Evolutionary conservation across 75 land plant genomes (phyloP), one percentile per base, ranked within the genome.

Genomic region (Ceratopteris richardii): DNA sequence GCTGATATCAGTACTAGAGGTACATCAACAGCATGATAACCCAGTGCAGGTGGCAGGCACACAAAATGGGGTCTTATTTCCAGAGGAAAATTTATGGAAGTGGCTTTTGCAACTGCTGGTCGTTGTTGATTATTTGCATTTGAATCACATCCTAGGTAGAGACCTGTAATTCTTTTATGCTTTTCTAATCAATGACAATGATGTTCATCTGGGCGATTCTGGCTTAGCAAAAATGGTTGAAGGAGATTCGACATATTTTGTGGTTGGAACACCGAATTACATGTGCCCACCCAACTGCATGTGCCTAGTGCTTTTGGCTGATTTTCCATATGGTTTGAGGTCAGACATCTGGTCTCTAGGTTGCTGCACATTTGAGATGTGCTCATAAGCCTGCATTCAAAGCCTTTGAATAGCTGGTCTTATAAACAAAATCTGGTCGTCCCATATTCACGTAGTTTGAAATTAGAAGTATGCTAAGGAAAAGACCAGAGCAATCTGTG

Each of bases 271-370:
- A 55, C 90, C 96, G 17, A 90, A 80, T 44, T 90, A 85, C 52
- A 85, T 90, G 90, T 90, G 96, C 63, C n/a, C n/a, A n/a, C n/a
- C n/a, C n/a, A n/a, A n/a, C n/a, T n/a, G n/a, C n/a, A n/a, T n/a
- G n/a, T n/a, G n/a, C n/a, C 96, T 90, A 27, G 96, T 85, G 71
- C 86, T 90, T 42, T 76, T 85, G 9, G 84, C 86, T 1, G 90
- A 90, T 43, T 82, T 90, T 14, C 86, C 96, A 10, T 85, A 90
- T 74, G 96, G 96, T 50, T 90, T 85, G 60, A 90, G 85, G 66
- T 90, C 96, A 43, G 96, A 90, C 48, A 90, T 90, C 27, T 90
- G 96, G 96, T 82, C 96, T 12, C 82, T 90, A 90, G 96, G 96
- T 48, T 90, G 96, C 65, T 90, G 96, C 54, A 78, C 86, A 80